phyloP scores from a whole-genome alignment of 192 early-diverging fungal species.

The Coemansia nantahalensis region DNA sequence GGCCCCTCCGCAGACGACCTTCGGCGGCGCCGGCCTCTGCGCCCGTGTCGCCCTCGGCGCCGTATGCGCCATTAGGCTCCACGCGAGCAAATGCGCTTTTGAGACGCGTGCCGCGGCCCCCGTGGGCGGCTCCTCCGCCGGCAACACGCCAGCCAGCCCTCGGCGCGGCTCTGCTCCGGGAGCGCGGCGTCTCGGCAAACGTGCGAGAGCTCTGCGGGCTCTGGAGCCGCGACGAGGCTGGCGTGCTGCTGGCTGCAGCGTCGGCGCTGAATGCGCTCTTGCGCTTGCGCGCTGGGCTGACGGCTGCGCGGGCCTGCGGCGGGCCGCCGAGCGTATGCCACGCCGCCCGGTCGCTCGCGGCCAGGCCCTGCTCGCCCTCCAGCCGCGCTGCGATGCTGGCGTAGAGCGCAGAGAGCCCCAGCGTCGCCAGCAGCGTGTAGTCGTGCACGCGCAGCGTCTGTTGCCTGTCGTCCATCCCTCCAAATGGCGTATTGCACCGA shows the following conservation, averaged over 20 bases:
- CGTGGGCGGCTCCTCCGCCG: background rate
- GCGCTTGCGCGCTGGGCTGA: slow-evolving; percentile 16
- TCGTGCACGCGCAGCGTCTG: slow-evolving; percentile 39
- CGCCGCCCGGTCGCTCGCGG: background rate
- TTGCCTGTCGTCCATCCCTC: slow-evolving; percentile 21
- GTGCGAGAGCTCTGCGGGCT: slow-evolving; percentile 9
- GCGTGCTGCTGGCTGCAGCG: background rate
- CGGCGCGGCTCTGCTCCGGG: slow-evolving; percentile 1
- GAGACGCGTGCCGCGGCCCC: slow-evolving; percentile 3
- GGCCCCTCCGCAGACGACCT: slow-evolving; percentile 10
- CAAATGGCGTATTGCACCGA: too few species aligned
- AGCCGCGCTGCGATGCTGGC: slow-evolving; percentile 23
- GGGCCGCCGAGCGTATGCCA: background rate
- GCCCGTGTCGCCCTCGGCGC: slow-evolving; percentile 9
- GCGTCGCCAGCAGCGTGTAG: slow-evolving; percentile 42
- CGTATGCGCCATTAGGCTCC: slow-evolving; percentile 2
- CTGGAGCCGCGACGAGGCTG: slow-evolving; percentile 12
- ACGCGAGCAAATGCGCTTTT: slow-evolving; percentile 52
- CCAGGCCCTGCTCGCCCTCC: slow-evolving; percentile 10
- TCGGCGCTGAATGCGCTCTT: slow-evolving; percentile 16
- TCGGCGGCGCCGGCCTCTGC: slow-evolving; percentile 8
- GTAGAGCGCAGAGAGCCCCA: slow-evolving; percentile 39
- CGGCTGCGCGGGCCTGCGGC: background rate
- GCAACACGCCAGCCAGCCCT: too few species aligned
- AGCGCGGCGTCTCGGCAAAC: background rate